Percentiles rank a stretch among this genome's conserved stretches.
These are phyloP conservation scores for Pythium pyrilobum DNA, from an alignment of 352 stramenopile species.

Conservation along the genomic window DNA sequence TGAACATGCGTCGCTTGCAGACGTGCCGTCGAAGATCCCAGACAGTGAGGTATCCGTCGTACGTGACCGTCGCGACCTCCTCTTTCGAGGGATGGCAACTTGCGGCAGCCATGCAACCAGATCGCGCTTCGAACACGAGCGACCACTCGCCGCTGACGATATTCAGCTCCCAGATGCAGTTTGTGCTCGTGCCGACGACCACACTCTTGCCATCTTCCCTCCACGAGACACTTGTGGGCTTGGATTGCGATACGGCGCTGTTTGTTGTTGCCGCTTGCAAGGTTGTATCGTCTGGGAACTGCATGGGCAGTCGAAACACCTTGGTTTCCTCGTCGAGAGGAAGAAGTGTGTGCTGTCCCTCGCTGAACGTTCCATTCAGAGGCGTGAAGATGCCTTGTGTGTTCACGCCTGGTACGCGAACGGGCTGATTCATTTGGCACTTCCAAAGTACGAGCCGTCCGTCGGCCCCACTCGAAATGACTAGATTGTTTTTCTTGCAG, in stretches of 20 bases:
- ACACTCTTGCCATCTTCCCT: conserved; percentile 46
- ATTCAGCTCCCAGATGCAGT: conserved; percentile 62
- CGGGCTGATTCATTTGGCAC: conserved; percentile 38
- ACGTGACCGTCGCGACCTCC: conserved; percentile 41
- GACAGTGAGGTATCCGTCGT: conserved; percentile 46
- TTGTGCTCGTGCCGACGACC: conserved; percentile 49
- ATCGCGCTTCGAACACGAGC: conserved; percentile 48
- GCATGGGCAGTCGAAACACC: conserved; percentile 33
- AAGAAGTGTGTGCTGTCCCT: conserved; percentile 40
- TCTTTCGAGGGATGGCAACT: conserved; percentile 35
- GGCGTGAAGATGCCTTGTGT: conserved; percentile 55
- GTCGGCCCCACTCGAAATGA: conserved; percentile 47
- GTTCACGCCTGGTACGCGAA: conserved; percentile 54
- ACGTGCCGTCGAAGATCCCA: conserved; percentile 44
- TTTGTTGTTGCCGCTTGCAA: neutral
- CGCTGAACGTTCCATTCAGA: conserved; percentile 34
- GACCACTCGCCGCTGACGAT: conserved; percentile 36
- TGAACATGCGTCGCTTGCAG: conserved; percentile 29
- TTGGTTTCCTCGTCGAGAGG: conserved; percentile 28
- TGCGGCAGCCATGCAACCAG: conserved; percentile 27
- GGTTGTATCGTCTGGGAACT: conserved; percentile 27
- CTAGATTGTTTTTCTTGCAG: conserved; percentile 48
- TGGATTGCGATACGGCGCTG: conserved; percentile 16
- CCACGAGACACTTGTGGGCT: conserved; percentile 51
- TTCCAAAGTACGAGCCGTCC: conserved; percentile 49